A percentile compares a stretch with the other conserved stretches of the same genome.
phyloP scores from a whole-genome alignment of 345 rosid species.

The Eucalyptus tenuipes region DNA sequence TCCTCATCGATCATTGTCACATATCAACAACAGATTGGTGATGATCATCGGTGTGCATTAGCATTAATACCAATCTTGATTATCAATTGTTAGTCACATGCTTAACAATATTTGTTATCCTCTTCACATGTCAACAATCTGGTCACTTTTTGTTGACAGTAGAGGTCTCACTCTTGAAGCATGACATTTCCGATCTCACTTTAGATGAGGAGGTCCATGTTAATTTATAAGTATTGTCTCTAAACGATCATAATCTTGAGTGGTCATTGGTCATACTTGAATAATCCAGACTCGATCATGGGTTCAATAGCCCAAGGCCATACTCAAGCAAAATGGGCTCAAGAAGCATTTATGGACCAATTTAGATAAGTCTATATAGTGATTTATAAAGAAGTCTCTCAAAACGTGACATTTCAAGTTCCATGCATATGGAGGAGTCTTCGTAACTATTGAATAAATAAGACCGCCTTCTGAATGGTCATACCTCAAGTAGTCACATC shows the following conservation, averaged over 20 bases:
- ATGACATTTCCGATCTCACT: not conserved
- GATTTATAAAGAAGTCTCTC: not conserved
- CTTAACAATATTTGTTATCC: too few species aligned
- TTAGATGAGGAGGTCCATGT: not conserved
- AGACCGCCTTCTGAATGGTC: too few species aligned
- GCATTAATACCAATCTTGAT: too few species aligned
- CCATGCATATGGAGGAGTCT: not conserved
- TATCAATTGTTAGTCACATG: too few species aligned
- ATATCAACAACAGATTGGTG: too few species aligned
- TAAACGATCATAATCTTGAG: not conserved
- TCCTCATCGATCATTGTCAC: too few species aligned
- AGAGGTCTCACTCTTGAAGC: not conserved
- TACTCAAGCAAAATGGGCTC: not conserved
- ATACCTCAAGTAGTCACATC: not conserved
- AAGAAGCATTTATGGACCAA: not conserved
- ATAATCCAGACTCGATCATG: not conserved
- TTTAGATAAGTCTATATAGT: not conserved
- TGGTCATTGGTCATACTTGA: accelerated
- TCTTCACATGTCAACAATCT: too few species aligned
- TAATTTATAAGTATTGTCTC: not conserved
- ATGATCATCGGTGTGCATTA: too few species aligned
- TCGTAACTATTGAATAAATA: too few species aligned
- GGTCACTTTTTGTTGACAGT: too few species aligned
- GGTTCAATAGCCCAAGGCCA: not conserved
- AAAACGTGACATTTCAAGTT: not conserved